Percentiles rank a stretch among this genome's conserved stretches.
Conservation (phyloP, 208 protist species). For the Acanthamoeba lenticulata region DNA sequence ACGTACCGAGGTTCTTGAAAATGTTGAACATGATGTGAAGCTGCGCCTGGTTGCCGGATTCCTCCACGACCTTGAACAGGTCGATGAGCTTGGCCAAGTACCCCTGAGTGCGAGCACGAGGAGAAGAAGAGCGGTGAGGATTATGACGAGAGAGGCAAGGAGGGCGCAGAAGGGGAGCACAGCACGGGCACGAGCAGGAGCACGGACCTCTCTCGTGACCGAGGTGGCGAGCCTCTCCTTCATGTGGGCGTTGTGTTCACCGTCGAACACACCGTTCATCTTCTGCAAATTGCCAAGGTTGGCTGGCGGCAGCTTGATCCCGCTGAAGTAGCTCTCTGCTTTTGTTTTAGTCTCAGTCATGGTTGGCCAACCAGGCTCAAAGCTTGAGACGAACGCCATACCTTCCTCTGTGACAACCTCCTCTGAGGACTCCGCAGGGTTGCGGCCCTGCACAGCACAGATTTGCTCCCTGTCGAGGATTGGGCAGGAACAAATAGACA, state of each 20-base stretch:
- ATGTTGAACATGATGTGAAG: conserved; percentile 81
- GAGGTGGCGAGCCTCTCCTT: conserved; percentile 15
- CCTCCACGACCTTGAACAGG: conserved; percentile 78
- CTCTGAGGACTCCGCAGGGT: conserved; percentile 28
- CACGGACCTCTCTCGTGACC: neutral
- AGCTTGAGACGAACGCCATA: neutral
- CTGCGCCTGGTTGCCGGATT: conserved; percentile 67
- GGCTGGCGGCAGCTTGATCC: conserved; percentile 51
- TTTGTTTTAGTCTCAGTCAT: neutral
- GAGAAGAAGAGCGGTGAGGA: neutral
- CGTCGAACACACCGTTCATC: conserved; percentile 48
- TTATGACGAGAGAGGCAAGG: neutral
- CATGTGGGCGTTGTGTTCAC: neutral
- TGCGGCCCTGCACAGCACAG: conserved; percentile 19
- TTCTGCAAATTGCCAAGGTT: conserved; percentile 66
- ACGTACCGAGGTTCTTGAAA: conserved; percentile 83
- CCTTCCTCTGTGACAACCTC: conserved; percentile 10
- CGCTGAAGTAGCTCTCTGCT: neutral
- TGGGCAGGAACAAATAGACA: neutral
- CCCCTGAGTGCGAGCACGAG: neutral
- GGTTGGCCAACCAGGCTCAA: neutral
- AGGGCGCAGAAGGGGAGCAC: neutral
- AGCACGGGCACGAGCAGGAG: neutral
- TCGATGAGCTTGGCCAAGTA: conserved; percentile 79
- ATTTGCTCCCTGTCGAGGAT: conserved; percentile 16